A percentile compares a stretch with the other conserved stretches of the same genome.
Conservation (phyloP, 352 stramenopile genomes). For the Pythium rishiriense region DNA sequence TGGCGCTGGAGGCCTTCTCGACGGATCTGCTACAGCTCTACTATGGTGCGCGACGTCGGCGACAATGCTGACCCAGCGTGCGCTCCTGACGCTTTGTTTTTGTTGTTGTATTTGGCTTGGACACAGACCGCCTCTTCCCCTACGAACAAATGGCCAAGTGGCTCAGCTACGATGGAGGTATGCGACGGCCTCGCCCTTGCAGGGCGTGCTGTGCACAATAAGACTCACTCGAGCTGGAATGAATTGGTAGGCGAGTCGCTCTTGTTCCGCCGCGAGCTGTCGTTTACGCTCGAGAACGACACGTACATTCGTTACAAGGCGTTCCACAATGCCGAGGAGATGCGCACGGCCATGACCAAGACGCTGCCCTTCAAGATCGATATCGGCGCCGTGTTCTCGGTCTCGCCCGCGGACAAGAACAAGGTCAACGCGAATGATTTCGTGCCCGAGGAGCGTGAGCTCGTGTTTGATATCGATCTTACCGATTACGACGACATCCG, state of each 20-base stretch:
- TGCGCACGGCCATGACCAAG: slow-evolving; percentile 87
- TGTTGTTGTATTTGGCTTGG: slow-evolving; percentile 4
- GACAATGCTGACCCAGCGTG: not conserved
- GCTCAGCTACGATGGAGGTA: slow-evolving; percentile 81
- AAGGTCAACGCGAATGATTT: slow-evolving; percentile 90
- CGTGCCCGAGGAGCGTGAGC: slow-evolving; percentile 93
- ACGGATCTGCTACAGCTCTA: slow-evolving; percentile 85
- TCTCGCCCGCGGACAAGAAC: slow-evolving; percentile 82
- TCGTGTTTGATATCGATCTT: slow-evolving; percentile 99
- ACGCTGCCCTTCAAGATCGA: slow-evolving; percentile 99
- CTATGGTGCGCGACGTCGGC: slow-evolving; percentile 52
- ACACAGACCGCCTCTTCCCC: slow-evolving; percentile 81
- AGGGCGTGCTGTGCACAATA: not conserved
- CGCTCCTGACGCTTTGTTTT: not conserved
- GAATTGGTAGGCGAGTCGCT: slow-evolving; percentile 49
- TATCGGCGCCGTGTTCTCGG: slow-evolving; percentile 97
- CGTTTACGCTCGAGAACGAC: slow-evolving; percentile 98
- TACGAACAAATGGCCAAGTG: slow-evolving; percentile 86
- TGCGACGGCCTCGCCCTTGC: not conserved
- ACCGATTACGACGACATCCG: slow-evolving; percentile 99
- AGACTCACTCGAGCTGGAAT: not conserved
- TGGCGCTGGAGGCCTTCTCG: slow-evolving; percentile 81
- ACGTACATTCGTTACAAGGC: slow-evolving; percentile 99
- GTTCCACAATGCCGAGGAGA: slow-evolving; percentile 88
- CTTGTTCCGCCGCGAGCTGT: slow-evolving; percentile 96